phyloP scores from a whole-genome alignment of 352 stramenopile genomes.

The Phytophthora constricta region DNA sequence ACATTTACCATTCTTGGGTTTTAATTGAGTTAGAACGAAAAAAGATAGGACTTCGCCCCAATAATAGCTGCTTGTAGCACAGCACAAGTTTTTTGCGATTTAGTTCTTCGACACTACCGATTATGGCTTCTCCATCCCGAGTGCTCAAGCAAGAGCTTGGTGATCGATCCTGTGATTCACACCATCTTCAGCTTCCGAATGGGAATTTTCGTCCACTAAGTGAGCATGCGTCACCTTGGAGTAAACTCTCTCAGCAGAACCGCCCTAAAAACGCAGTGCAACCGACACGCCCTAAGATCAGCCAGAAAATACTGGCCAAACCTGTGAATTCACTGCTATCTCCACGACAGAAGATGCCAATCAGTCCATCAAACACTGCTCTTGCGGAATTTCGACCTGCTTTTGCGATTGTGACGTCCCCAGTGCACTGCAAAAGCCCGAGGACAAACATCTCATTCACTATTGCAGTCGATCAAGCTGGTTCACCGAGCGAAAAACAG shows the following conservation, averaged over 20 bases:
- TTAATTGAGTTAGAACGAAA: no score
- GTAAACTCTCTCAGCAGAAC: constrained; percentile 43
- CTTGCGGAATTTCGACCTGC: neutral
- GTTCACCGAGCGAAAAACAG: neutral
- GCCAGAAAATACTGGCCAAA: constrained; percentile 9
- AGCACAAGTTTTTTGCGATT: neutral
- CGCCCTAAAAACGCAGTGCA: constrained; percentile 10
- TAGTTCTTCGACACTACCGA: no score
- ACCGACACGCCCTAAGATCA: constrained; percentile 21
- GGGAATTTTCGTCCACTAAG: constrained; percentile 33
- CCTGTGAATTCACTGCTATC: constrained; percentile 20
- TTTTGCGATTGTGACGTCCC: constrained; percentile 13
- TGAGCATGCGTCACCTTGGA: constrained; percentile 42
- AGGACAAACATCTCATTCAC: neutral
- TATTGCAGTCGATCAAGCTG: neutral
- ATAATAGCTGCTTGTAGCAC: no score
- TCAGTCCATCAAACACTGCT: constrained; percentile 1
- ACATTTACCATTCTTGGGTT: no score
- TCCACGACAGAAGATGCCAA: constrained; percentile 23
- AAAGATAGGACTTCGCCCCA: no score
- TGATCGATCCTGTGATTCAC: constrained; percentile 39
- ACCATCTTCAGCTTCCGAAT: constrained; percentile 47
- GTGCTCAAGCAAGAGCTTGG: neutral
- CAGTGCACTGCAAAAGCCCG: constrained; percentile 39
- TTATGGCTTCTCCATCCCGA: constrained; percentile 12